Base-by-base conservation (phyloP, 208 protist genomes). In the Wallacemonas collosoma region DNA sequence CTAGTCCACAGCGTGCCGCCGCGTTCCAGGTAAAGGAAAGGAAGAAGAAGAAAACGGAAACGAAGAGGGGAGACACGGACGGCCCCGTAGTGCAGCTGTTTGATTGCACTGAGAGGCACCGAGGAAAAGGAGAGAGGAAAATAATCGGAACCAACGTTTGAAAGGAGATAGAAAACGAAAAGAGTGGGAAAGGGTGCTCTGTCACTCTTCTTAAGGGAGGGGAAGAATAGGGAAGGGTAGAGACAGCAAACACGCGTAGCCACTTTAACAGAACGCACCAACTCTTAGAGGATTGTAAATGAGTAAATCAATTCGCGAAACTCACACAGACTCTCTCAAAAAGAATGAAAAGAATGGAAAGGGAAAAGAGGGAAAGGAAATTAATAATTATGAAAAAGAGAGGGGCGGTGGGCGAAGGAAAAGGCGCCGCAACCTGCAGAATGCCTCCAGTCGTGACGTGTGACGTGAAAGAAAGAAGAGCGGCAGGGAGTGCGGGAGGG, bases 201-300 rank as follows among this genome's bases (percentile, higher is more conserved):
- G 26, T 26, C 26, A 26, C 51, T 51, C 50, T 63, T 50, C 17
- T 8, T 38, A 11, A 54, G 35, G 38, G 17, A 36, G 5, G 68
- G 39, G 2, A 57, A 12, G 45, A 47, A 60, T 14, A 66, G 56
- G 41, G 38, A 69, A 47, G 51, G 36, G 15, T 39, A 71, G 7
- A 63, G 38, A 38, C 45, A 68, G 58, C 54, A 54, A 64, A 68
- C 45, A 17, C 39, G 65, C 35, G 44, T 2, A 7, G 26, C 26
- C 26, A 26, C 26, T 26, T 26, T 36, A 41, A 88, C 0, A 80
- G 17, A 87, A 72, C 1, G 53, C 68, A 17, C 88, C 83, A 62
- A 62, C 56, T 62, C 56, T 62, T 43, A 62, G 56, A 56, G 62
- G 35, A 58, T 9, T 39, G 47, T 36, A 53, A 61, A 60, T 71